Base-by-base conservation (phyloP, 345 rosid species). In the Corymbia maculata region DNA sequence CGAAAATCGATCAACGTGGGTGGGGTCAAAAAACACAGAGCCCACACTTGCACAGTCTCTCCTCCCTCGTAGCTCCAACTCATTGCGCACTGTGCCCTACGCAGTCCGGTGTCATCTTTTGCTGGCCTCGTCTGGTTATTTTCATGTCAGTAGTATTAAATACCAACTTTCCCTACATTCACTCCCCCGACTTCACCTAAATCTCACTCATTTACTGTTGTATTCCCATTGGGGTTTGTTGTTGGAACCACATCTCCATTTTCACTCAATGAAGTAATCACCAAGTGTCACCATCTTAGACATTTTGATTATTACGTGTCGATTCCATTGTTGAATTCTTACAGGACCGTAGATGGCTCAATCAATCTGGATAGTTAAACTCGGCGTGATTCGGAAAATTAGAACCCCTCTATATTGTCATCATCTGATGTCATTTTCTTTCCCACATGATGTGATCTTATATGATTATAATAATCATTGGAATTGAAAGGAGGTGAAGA, bases 141-240 rank as follows among this genome's bases (percentile, higher is more conserved):
- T 89, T 95, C 94, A 85, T 92, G 94, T 91, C 95, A 93, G 96
- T 89, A 30, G 53, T 42, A 24, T n/a, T 64, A 55, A 55, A 26
- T 12, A 24, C 82, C 49, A 75, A 42, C 82, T 75, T 42, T 19
- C 26, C 24, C 82, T 36, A 17, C 49, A 9, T 75, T 75, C 47
- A 36, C 26, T 9, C 47, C 82, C 79, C 45, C 45, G 21, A 36
- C 13, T 36, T 70, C 19, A 36, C 82, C 82, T 49, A 42, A 42
- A 36, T 36, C 22, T 75, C 4, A 32, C 82, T 42, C 9, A 75
- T 42, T 36, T 75, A 75, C 82, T 19, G 82, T 42, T 22, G 82
- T 6, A 75, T 75, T 9, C 28, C 28, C 21, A 19, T 19, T 7
- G 19, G 82, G 26, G 47, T 75, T 42, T 42, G 21, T 36, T 19